Evolutionary conservation across 1,284 basidiomycete species (phyloP), one percentile per base, ranked within the genome.

Genomic region (Stygiomarasmius scandens): DNA sequence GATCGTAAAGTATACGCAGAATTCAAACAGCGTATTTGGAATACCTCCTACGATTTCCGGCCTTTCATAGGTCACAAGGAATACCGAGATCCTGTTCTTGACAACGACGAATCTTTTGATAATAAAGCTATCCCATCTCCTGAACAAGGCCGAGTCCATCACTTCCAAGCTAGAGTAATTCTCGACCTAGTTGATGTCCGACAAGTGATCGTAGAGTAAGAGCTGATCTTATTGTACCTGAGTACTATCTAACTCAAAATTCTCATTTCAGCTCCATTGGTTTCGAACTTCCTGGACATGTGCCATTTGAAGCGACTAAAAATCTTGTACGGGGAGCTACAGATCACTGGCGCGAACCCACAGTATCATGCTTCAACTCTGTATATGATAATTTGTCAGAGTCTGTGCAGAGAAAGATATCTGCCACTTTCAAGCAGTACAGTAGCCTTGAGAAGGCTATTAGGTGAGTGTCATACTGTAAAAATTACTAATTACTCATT

Each of bases 221-320:
- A 61, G 6, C 29, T 44, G 14, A 20, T 32, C 29, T 12, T 32
- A 5, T 32, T 6, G 29, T 6, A 5, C 6, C 12, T 19, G 20
- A 38, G 3, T 16, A 36, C 3, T 41, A 23, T 47, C 19, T 25
- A 16, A 12, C 36, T 9, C 23, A 27, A 29, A n/a, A 11, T 32
- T 45, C 9, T 14, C n/a, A 16, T 38, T 29, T 2, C 58, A 84
- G 82, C 1, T 74, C 74, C 9, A 77, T 72, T 2, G 72, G 68
- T 2, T 85, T 83, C 83, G 82, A 85, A 54, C 73, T 85, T 3
- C 81, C 80, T 0, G 69, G 71, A 3, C 73, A 82, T 50, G 67
- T 83, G 34, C 83, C 82, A 0, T 84, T 78, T 48, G 77, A 79
- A 36, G 81, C 80, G 2, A 82, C 78, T 38, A 72, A 68, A 24